phyloP scores from a whole-genome alignment of 148 eudicot genomes.

The Cornus suecica region DNA sequence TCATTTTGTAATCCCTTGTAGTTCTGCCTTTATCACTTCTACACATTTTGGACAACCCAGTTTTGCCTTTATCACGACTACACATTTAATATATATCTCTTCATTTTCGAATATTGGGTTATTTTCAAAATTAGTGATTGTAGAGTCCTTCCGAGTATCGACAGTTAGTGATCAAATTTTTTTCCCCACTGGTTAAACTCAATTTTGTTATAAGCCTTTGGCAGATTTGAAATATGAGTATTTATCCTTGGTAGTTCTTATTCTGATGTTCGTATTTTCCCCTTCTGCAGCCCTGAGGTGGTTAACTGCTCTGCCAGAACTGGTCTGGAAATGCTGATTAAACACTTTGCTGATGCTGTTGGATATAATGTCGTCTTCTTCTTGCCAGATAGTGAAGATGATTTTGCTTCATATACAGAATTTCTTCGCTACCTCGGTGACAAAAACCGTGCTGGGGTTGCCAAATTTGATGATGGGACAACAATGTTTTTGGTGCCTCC shows the following conservation, averaged over 20 bases:
- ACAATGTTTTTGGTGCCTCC: slow-evolving; percentile 95
- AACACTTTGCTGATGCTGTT: slow-evolving; percentile 74
- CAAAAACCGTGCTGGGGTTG: slow-evolving; percentile 88
- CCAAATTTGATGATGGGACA: slow-evolving; percentile 88
- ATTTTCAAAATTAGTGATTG: neutral
- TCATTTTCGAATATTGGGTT: neutral
- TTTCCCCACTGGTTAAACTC: neutral
- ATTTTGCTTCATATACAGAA: slow-evolving; percentile 93
- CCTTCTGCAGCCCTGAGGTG: slow-evolving; percentile 64
- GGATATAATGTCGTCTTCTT: slow-evolving; percentile 74
- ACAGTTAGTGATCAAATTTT: neutral
- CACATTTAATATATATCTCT: neutral
- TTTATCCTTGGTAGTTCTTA: neutral
- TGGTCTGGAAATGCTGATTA: slow-evolving; percentile 76
- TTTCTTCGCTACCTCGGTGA: slow-evolving; percentile 74
- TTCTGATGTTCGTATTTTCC: neutral
- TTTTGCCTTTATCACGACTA: neutral
- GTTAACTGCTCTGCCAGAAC: slow-evolving; percentile 93
- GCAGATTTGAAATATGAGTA: neutral
- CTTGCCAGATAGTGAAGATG: slow-evolving; percentile 91
- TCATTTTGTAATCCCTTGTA: neutral
- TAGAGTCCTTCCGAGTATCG: neutral
- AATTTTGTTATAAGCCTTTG: neutral
- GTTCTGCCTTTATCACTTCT: neutral
- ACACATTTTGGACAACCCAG: neutral